These are phyloP conservation scores for Epicoccum sorghinum DNA, from an alignment of 2,329 filamentous ascomycete genomes.

Conservation along the genomic window DNA sequence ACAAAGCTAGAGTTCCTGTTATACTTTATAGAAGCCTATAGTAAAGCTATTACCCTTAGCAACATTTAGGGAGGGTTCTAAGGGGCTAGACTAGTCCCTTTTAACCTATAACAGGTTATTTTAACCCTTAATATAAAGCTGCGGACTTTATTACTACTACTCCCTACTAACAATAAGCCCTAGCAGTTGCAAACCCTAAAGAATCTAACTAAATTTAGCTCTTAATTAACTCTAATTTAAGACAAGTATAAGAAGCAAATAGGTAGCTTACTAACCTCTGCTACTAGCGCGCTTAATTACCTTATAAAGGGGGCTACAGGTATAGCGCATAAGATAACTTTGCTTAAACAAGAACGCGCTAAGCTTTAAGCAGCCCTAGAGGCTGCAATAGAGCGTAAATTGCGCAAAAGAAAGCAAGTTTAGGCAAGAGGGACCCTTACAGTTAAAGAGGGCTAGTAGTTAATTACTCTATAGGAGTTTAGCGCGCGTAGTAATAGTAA, in stretches of 20 bases:
- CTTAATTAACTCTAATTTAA: constrained; percentile 16
- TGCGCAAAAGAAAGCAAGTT: too few species aligned
- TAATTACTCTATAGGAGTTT: background rate
- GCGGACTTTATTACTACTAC: constrained; percentile 17
- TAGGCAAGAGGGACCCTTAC: too few species aligned
- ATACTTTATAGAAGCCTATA: constrained; percentile 32
- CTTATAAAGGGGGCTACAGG: background rate
- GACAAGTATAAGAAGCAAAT: background rate
- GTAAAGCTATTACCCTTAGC: constrained; percentile 27
- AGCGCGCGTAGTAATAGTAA: background rate
- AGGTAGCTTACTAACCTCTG: background rate
- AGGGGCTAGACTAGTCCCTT: constrained; percentile 41
- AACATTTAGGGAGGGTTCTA: constrained; percentile 40
- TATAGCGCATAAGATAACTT: background rate
- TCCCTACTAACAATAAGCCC: constrained; percentile 10
- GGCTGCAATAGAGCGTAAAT: background rate
- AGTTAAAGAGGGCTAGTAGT: too few species aligned
- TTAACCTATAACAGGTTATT: constrained; percentile 40
- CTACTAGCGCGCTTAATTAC: background rate
- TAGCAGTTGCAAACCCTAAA: constrained; percentile 24
- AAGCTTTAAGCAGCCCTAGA: background rate
- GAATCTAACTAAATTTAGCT: constrained; percentile 19
- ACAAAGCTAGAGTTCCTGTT: constrained; percentile 22
- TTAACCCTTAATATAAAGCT: constrained; percentile 35
- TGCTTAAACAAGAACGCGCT: background rate